Percentiles rank a stretch among this genome's conserved stretches.
Conservation (phyloP, 805 yeast species). For the Cyberlindnera euphorbiiphila region DNA sequence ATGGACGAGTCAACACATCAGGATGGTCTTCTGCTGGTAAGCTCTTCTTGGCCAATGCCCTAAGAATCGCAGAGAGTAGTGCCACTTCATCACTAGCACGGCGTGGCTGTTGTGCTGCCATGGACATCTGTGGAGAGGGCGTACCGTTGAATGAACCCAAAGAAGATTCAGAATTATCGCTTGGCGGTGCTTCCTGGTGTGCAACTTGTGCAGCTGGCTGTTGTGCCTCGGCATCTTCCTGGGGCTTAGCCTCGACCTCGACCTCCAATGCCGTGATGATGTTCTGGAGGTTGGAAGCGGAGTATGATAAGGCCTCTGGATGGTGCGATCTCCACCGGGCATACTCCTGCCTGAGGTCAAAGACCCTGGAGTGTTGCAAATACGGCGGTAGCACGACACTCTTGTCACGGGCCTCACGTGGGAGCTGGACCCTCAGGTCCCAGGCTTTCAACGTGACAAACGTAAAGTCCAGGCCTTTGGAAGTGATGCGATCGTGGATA, state of each 20-base stretch:
- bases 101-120: slow-evolving; percentile 25
- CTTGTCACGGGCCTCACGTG: slow-evolving; percentile 78
- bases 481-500: slow-evolving; percentile 41
- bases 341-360: slow-evolving; percentile 74
- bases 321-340: slow-evolving; percentile 64
- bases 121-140: slow-evolving; percentile 3
- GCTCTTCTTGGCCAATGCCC: slow-evolving; percentile 44
- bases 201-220: background rate
- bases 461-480: slow-evolving; percentile 48
- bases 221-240: too few species aligned
- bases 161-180: slow-evolving; percentile 3
- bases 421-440: slow-evolving; percentile 73
- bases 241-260: slow-evolving; percentile 16
- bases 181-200: background rate
- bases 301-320: slow-evolving; percentile 41
- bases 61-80: slow-evolving; percentile 41
- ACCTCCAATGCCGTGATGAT: slow-evolving; percentile 30
- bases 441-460: slow-evolving; percentile 65
- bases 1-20: slow-evolving; percentile 63
- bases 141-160: background rate
- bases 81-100: slow-evolving; percentile 45
- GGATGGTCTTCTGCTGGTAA: slow-evolving; percentile 46
- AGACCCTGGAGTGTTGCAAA: slow-evolving; percentile 69
- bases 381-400: slow-evolving; percentile 68
- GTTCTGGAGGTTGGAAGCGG: slow-evolving; percentile 28